Evolutionary conservation across 495 filamentous ascomycete species (phyloP).

Genomic region (Glutinoglossum americanum): DNA sequence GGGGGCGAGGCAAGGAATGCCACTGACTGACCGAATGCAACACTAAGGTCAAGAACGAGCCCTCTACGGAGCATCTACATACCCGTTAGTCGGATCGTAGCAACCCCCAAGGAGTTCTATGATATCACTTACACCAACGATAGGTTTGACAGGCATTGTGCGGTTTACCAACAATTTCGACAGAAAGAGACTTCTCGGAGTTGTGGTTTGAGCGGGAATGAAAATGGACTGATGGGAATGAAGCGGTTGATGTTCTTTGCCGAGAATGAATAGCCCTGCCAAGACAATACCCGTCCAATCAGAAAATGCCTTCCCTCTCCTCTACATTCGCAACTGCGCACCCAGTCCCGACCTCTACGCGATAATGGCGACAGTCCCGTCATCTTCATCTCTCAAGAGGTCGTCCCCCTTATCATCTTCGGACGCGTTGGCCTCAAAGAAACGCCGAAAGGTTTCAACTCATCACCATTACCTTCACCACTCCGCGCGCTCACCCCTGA

Average conservation of each 20-base stretch:
- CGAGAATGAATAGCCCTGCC: not conserved
- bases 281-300: not conserved
- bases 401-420: constrained; percentile 2
- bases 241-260: not conserved
- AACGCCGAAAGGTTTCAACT: constrained; percentile 8
- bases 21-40: constrained; percentile 37
- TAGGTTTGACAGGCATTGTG: constrained; percentile 29
- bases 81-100: not conserved
- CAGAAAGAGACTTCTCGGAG: constrained; percentile 1
- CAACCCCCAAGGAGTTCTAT: not conserved
- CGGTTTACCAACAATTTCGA: not conserved
- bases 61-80: constrained; percentile 48
- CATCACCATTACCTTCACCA: constrained; percentile 4
- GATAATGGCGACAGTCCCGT: not conserved
- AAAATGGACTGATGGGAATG: not conserved
- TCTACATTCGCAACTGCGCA: not conserved
- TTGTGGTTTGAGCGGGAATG: not conserved
- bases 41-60: constrained; percentile 59
- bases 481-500: constrained; percentile 13
- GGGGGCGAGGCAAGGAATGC: not conserved
- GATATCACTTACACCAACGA: constrained; percentile 24
- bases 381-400: not conserved
- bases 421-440: constrained; percentile 18
- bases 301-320: not conserved
- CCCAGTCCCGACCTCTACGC: not conserved